Evolutionary conservation across 495 filamentous ascomycete species (phyloP).

Genomic region (Penicillium chermesinum): DNA sequence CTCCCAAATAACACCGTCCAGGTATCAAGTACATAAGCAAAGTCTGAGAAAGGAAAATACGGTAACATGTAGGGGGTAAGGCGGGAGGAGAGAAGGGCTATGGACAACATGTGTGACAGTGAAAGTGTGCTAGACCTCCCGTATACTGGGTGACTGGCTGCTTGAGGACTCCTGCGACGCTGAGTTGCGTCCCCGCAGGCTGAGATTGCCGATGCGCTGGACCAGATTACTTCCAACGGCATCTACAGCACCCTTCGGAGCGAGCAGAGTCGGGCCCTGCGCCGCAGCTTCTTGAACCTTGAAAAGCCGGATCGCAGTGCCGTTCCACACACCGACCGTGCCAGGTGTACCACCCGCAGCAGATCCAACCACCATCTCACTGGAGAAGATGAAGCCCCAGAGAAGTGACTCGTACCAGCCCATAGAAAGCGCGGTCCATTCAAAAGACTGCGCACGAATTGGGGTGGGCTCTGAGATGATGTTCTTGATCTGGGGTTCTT

Average conservation of each 20-base stretch:
- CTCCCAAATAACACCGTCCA: not conserved
- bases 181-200: slow-evolving; percentile 42
- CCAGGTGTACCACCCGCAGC: slow-evolving; percentile 52
- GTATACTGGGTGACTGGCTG: slow-evolving; percentile 29
- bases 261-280: slow-evolving; percentile 73
- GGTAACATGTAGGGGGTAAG: too few relatives aligned
- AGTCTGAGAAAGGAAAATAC: not conserved
- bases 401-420: slow-evolving; percentile 96
- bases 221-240: slow-evolving; percentile 92
- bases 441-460: slow-evolving; percentile 79
- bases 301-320: slow-evolving; percentile 82
- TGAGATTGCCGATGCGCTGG: slow-evolving; percentile 76
- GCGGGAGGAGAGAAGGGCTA: slow-evolving; percentile 6
- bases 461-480: slow-evolving; percentile 66
- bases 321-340: slow-evolving; percentile 93
- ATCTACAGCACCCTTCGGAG: slow-evolving; percentile 88
- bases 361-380: slow-evolving; percentile 78
- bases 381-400: slow-evolving; percentile 92
- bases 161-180: slow-evolving; percentile 28
- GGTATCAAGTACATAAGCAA: not conserved
- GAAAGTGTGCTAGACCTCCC: slow-evolving; percentile 29
- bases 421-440: slow-evolving; percentile 87
- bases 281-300: slow-evolving; percentile 78
- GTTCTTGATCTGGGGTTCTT: slow-evolving; percentile 58
- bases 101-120: slow-evolving; percentile 13